phyloP scores from a whole-genome alignment of 2,329 filamentous ascomycete species.

The Pseudogymnoascus sp. region DNA sequence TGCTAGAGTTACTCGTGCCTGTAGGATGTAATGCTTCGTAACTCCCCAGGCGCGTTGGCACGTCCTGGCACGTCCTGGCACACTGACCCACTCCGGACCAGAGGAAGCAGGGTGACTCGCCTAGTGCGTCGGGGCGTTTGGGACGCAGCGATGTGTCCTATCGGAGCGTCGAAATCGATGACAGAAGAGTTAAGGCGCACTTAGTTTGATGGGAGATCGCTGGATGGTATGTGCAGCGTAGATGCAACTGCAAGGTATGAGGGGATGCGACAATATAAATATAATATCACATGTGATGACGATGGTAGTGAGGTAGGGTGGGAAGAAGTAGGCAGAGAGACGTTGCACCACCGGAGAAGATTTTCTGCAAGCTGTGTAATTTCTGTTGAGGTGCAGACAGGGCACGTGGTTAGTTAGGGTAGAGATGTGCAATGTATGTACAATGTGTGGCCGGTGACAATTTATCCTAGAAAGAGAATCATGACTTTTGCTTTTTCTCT shows the following conservation, averaged over 20 bases:
- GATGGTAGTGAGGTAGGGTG: not conserved
- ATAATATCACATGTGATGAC: not conserved
- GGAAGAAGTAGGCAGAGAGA: not conserved
- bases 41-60: not conserved
- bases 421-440: not conserved
- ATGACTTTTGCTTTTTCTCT: not conserved
- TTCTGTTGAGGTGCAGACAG: not conserved
- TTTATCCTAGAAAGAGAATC: not conserved
- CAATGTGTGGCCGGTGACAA: not conserved
- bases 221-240: not conserved
- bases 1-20: not conserved
- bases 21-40: not conserved
- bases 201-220: not conserved
- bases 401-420: not conserved
- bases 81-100: slow-evolving; percentile 1
- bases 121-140: slow-evolving; percentile 1
- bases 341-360: not conserved
- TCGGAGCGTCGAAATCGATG: not conserved
- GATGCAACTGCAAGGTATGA: not conserved
- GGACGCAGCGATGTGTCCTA: not conserved
- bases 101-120: slow-evolving; percentile 5
- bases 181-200: not conserved
- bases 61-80: not conserved
- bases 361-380: not conserved
- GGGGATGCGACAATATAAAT: not conserved